Percentiles rank a stretch among this genome's conserved stretches.
phyloP scores from a whole-genome alignment of 2,329 filamentous ascomycete genomes.

The Aspergillus sp. region DNA sequence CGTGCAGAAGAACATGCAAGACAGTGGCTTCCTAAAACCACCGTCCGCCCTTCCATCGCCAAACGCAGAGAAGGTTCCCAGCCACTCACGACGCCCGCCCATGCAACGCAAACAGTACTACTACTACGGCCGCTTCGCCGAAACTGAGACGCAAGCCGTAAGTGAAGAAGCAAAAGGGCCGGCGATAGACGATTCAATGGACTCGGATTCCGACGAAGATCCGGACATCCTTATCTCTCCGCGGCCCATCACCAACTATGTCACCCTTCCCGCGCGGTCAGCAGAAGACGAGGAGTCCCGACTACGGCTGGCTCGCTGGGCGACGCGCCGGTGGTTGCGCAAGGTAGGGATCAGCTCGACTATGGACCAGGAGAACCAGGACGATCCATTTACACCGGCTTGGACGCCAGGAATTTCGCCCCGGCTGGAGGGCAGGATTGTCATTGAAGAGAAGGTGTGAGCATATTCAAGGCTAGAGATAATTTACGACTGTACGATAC shows the following conservation, averaged over 20 bases:
- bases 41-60: slow-evolving; percentile 35
- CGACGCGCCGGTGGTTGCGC: slow-evolving; percentile 71
- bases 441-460: slow-evolving; percentile 21
- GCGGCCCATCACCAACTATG: slow-evolving; percentile 34
- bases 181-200: slow-evolving; percentile 35
- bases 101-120: slow-evolving; percentile 24
- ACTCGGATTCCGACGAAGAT: slow-evolving; percentile 45
- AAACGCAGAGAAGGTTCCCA: slow-evolving; percentile 24
- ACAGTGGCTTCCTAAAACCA: slow-evolving; percentile 50
- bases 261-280: slow-evolving; percentile 38
- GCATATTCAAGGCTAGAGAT: not conserved
- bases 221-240: slow-evolving; percentile 39
- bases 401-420: slow-evolving; percentile 84
- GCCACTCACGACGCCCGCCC: slow-evolving; percentile 17
- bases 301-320: slow-evolving; percentile 65
- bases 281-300: slow-evolving; percentile 55
- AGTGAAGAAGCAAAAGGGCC: slow-evolving; percentile 1
- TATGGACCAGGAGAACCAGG: slow-evolving; percentile 52
- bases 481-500: slow-evolving; percentile 1
- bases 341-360: slow-evolving; percentile 60
- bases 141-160: slow-evolving; percentile 11
- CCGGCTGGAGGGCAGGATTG: slow-evolving; percentile 73
- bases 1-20: slow-evolving; percentile 63
- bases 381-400: slow-evolving; percentile 60
- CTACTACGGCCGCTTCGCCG: slow-evolving; percentile 33